A percentile compares a stretch with the other conserved stretches of the same genome.
phyloP scores from a whole-genome alignment of 2,329 filamentous ascomycete species.

The Simplicillium sp. region DNA sequence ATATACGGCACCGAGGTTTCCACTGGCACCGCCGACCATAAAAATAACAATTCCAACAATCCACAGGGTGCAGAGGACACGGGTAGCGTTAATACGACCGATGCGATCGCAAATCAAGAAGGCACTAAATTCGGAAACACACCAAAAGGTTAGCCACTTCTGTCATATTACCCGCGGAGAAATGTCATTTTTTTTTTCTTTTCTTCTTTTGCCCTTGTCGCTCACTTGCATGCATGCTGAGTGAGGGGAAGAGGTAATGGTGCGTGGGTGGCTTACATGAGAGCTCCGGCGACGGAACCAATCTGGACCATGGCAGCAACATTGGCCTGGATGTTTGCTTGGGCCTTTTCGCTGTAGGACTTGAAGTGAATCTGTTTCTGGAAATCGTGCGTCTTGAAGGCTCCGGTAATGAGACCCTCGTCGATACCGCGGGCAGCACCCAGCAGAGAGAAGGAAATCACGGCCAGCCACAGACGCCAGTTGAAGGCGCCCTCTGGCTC shows the following conservation, averaged over 20 bases:
- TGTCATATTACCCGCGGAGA: background rate
- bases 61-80: slow-evolving; percentile 47
- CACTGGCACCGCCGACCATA: slow-evolving; percentile 40
- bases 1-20: slow-evolving; percentile 48
- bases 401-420: slow-evolving; percentile 67
- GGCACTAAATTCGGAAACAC: slow-evolving; percentile 27
- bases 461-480: slow-evolving; percentile 70
- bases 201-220: background rate
- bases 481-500: slow-evolving; percentile 66
- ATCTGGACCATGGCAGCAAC: slow-evolving; percentile 77
- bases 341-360: slow-evolving; percentile 38
- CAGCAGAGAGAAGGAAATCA: slow-evolving; percentile 60
- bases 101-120: slow-evolving; percentile 51
- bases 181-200: background rate
- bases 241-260: background rate
- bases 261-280: slow-evolving; percentile 32
- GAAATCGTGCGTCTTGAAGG: slow-evolving; percentile 59
- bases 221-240: background rate
- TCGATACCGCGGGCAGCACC: slow-evolving; percentile 73
- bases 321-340: slow-evolving; percentile 64
- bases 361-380: slow-evolving; percentile 47
- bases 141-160: slow-evolving; percentile 3
- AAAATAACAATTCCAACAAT: slow-evolving; percentile 49
- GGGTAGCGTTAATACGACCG: slow-evolving; percentile 54
- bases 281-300: slow-evolving; percentile 62